These are phyloP conservation scores for Margaritispora aquatica DNA, from an alignment of 495 filamentous ascomycete genomes.

Conservation along the genomic window DNA sequence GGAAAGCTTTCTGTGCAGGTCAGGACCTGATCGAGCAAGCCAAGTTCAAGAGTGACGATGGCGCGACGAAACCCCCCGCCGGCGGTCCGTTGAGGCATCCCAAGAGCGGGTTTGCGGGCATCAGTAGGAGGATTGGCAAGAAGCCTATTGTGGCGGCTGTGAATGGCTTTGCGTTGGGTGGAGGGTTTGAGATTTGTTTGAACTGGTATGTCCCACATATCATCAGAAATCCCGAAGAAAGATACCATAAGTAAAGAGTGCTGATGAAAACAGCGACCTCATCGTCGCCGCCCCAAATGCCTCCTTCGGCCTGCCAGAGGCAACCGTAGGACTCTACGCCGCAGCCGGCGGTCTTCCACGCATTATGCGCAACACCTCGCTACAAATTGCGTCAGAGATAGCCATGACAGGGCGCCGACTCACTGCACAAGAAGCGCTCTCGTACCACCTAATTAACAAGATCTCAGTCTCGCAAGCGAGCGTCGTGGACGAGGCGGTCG, in stretches of 20 bases:
- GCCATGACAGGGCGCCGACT: slow-evolving; percentile 64
- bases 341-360: slow-evolving; percentile 70
- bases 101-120: slow-evolving; percentile 37
- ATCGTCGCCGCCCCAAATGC: slow-evolving; percentile 55
- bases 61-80: neutral
- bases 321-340: slow-evolving; percentile 63
- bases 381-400: slow-evolving; percentile 68
- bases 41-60: slow-evolving; percentile 3
- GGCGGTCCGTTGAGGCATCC: slow-evolving; percentile 11
- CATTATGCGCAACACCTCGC: slow-evolving; percentile 58
- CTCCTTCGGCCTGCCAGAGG: slow-evolving; percentile 66
- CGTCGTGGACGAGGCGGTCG: slow-evolving; percentile 47
- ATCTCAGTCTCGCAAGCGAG: slow-evolving; percentile 43
- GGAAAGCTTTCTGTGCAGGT: slow-evolving; percentile 52
- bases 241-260: neutral
- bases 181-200: slow-evolving; percentile 69
- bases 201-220: slow-evolving; percentile 38
- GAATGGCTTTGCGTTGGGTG: slow-evolving; percentile 69
- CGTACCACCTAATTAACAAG: slow-evolving; percentile 72
- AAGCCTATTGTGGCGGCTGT: slow-evolving; percentile 77
- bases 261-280: slow-evolving; percentile 47
- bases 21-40: slow-evolving; percentile 47
- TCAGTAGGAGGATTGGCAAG: slow-evolving; percentile 44
- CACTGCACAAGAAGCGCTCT: slow-evolving; percentile 53
- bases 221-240: neutral